Percentiles rank a stretch among this genome's conserved stretches.
phyloP scores from a whole-genome alignment of 208 protist species.

The Porcisia deanei region DNA sequence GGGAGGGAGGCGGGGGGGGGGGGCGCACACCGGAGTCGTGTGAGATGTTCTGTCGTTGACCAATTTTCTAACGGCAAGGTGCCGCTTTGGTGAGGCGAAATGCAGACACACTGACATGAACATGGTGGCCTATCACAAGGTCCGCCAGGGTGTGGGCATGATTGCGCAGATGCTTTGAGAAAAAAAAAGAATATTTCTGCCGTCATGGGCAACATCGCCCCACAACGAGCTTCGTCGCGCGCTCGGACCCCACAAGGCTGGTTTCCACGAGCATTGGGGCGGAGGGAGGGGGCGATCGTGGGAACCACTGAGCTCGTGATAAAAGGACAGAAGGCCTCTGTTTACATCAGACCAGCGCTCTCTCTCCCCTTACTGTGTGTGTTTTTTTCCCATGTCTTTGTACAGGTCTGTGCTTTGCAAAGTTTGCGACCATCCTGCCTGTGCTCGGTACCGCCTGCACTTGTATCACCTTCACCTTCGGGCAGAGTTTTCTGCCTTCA shows the following conservation, averaged over 20 bases:
- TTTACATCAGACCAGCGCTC: constrained; percentile 14
- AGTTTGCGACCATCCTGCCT: constrained; percentile 20
- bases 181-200: constrained; percentile 5
- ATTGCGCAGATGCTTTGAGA: constrained; percentile 17
- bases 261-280: constrained; percentile 23
- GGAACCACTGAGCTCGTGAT: constrained; percentile 21
- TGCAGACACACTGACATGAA: neutral
- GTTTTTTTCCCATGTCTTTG: constrained; percentile 26
- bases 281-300: neutral
- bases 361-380: constrained; percentile 18
- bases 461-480: constrained; percentile 10
- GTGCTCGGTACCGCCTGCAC: constrained; percentile 23
- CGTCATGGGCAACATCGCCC: constrained; percentile 9
- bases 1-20: too few relatives aligned
- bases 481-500: constrained; percentile 16
- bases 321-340: constrained; percentile 20
- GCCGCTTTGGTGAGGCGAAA: neutral
- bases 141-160: constrained; percentile 11
- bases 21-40: too few relatives aligned
- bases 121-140: constrained; percentile 9
- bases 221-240: constrained; percentile 21
- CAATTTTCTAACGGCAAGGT: neutral
- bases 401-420: constrained; percentile 20
- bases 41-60: neutral
- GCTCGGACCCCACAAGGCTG: constrained; percentile 14